phyloP scores from a whole-genome alignment of 139 green algal genomes.

The Pseudopediastrum boryanum region DNA sequence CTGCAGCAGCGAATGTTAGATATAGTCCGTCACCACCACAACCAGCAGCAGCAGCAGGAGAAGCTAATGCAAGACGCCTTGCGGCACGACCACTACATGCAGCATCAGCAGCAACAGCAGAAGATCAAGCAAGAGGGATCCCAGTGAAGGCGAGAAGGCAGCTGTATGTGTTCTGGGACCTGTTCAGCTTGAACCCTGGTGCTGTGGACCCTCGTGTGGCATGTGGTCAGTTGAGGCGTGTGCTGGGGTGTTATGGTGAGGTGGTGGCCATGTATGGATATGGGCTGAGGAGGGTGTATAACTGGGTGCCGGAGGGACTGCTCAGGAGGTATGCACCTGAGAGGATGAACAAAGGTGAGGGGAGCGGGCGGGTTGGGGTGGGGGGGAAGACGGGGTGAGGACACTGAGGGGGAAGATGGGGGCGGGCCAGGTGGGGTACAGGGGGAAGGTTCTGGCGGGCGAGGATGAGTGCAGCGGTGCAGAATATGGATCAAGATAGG shows the following conservation, averaged over 20 bases:
- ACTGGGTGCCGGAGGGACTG: slow-evolving; percentile 34
- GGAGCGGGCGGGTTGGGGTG: too few species aligned
- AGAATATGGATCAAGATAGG: too few species aligned
- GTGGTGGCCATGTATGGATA: slow-evolving; percentile 15
- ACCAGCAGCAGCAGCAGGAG: slow-evolving; percentile 12
- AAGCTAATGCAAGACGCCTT: too few species aligned
- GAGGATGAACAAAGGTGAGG: too few species aligned
- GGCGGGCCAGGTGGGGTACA: too few species aligned
- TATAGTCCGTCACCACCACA: too few species aligned
- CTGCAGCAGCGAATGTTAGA: too few species aligned
- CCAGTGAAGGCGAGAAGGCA: too few species aligned
- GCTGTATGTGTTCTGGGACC: slow-evolving; percentile 30
- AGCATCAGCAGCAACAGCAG: slow-evolving; percentile 3
- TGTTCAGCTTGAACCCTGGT: slow-evolving; percentile 22
- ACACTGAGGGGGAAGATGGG: too few species aligned
- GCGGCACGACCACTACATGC: background rate
- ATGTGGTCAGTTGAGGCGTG: slow-evolving; percentile 15
- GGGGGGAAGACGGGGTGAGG: too few species aligned
- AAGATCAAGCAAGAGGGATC: background rate
- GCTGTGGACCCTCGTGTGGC: slow-evolving; percentile 10
- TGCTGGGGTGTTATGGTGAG: slow-evolving; percentile 12
- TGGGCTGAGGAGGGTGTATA: slow-evolving; percentile 20
- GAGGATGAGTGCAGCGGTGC: too few species aligned
- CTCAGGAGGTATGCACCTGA: slow-evolving; percentile 32
- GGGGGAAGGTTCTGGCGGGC: too few species aligned